Base-by-base conservation (phyloP, 1,284 basidiomycete genomes). In the Naganishia sp. region DNA sequence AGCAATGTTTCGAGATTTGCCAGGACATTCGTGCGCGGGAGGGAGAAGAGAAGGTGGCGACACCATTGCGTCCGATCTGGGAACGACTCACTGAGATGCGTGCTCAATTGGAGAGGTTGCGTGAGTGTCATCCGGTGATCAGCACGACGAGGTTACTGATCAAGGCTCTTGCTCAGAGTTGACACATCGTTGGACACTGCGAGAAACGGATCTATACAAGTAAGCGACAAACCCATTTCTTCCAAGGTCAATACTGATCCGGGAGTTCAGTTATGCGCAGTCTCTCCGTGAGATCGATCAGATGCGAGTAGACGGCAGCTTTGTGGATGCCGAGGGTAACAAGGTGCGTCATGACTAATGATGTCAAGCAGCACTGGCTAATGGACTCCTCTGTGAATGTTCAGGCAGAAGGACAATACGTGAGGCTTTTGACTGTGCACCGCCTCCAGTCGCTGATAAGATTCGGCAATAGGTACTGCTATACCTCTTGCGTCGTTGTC, bases 21-120 rank as follows among this genome's bases (percentile, higher is more conserved):
- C 94, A 99, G 80, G 95, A 99, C 78, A 94, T 99, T 81, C 90
- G 91, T 71, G 94, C 94, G 3, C 86, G 92, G 70, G 92, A 97
- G 73, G 92, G 94, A 52, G 91, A 90, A 61, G 94, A 93, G 79
- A 87, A 94, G 73, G 92, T 97, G 48, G 84, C 90, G 11, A 85
- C 88, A 33, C 89, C 90, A 6, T 84, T 99, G 65, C 92, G 94
- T 77, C 93, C 95, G 0, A 96, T 99, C 72, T 92, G 94, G 77
- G 95, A 99, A 75, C 86, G 95, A 21, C 84, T 99, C 69, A 86
- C 83, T 68, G 89, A 90, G 74, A 88, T 98, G 75, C 87, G 94
- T 68, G 83, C 86, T 10, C 90, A 94, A 77, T 83, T 97, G 50
- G 94, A 97, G 81, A 87, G 89, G 69, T 82, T 97, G 55, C 68